Conservation (phyloP, 148 eudicot species). For the Nepenthes mirabilis region DNA sequence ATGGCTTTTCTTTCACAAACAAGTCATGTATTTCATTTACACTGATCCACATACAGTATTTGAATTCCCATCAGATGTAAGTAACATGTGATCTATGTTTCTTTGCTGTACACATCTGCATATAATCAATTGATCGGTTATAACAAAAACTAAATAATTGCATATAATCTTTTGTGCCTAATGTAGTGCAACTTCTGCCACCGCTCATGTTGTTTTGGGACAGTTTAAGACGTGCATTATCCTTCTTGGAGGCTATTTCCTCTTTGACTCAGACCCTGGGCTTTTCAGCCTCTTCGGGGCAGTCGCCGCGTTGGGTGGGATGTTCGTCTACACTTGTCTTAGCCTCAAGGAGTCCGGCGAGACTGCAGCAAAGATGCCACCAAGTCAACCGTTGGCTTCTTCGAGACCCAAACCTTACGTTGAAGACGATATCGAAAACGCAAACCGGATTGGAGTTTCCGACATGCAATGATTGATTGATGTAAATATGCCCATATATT, state of each 20-base stretch:
- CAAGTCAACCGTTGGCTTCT: conserved; percentile 17
- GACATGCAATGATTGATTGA: too few species aligned
- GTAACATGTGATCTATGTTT: too few species aligned
- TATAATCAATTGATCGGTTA: too few species aligned
- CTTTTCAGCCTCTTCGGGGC: conserved; percentile 62
- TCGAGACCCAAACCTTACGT: conserved; percentile 32
- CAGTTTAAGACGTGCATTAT: conserved; percentile 90
- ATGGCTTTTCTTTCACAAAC: not conserved
- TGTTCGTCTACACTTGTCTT: conserved; percentile 71
- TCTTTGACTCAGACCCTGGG: conserved; percentile 83
- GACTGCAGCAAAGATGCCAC: conserved; percentile 13
- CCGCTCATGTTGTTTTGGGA: conserved; percentile 74
- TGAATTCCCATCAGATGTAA: too few species aligned
- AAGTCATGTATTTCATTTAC: too few species aligned
- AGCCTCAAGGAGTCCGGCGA: conserved; percentile 34
- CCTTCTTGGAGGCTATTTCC: conserved; percentile 61
- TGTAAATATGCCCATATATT: too few species aligned
- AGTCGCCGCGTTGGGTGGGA: conserved; percentile 59
- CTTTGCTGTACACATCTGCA: too few species aligned
- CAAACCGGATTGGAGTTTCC: not conserved
- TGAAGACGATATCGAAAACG: conserved; percentile 27
- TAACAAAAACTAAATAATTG: too few species aligned
- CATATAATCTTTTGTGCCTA: too few species aligned
- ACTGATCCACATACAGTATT: too few species aligned
- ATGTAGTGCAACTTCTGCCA: conserved; percentile 87